phyloP scores from a whole-genome alignment of 73 alveolate species.

The Diophrys sp. region DNA sequence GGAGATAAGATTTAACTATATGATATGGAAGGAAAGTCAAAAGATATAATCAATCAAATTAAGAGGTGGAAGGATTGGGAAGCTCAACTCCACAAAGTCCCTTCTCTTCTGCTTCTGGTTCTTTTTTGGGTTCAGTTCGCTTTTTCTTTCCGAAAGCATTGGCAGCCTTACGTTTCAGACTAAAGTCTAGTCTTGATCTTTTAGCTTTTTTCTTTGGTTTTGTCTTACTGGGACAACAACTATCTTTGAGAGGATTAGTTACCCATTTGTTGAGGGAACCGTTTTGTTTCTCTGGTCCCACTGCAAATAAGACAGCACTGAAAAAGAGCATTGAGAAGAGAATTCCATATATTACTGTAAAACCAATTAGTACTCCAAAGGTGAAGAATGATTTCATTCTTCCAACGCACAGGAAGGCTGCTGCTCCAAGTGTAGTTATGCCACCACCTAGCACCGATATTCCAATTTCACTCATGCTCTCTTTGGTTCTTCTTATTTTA shows the following conservation, averaged over 20 bases:
- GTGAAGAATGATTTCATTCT: slow-evolving; percentile 30
- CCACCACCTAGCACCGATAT: slow-evolving; percentile 48
- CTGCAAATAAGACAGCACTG: neutral
- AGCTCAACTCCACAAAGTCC: neutral
- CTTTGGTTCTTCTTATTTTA: slow-evolving; percentile 36
- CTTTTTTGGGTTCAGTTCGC: neutral
- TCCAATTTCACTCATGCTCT: slow-evolving; percentile 48
- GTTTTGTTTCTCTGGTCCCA: neutral
- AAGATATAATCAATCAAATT: too few relatives aligned
- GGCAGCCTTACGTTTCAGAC: too few relatives aligned
- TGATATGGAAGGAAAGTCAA: too few relatives aligned
- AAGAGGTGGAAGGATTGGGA: too few relatives aligned
- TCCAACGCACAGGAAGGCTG: slow-evolving; percentile 38
- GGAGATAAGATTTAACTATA: too few relatives aligned
- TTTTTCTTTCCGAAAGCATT: neutral
- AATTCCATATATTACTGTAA: slow-evolving; percentile 12
- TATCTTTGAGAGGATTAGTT: neutral
- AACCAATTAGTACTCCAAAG: slow-evolving; percentile 42
- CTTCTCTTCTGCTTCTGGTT: neutral
- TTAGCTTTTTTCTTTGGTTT: too few relatives aligned
- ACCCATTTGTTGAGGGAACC: neutral
- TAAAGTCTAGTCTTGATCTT: too few relatives aligned
- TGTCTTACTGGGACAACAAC: too few relatives aligned
- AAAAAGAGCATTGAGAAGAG: neutral
- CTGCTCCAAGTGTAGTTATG: slow-evolving; percentile 44